phyloP scores from a whole-genome alignment of 1,284 basidiomycete species.

The Leccinum angustisporum region DNA sequence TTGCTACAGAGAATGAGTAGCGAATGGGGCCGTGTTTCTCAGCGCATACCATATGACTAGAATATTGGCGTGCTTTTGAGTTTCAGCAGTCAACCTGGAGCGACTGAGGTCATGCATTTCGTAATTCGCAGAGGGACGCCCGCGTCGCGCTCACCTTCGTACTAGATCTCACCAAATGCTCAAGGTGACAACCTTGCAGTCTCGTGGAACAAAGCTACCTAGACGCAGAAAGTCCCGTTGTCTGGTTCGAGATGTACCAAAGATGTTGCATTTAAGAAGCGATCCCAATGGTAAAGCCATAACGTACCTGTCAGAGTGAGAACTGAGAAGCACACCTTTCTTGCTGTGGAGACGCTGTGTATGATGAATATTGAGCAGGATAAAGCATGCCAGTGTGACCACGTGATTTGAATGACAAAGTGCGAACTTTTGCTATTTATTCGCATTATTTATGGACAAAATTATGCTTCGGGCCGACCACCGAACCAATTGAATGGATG shows the following conservation, averaged over 20 bases:
- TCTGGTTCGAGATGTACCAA: background rate
- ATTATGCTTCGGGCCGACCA: too few species aligned
- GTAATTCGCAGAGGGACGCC: background rate
- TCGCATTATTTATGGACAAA: too few species aligned
- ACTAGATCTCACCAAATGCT: background rate
- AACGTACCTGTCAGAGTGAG: background rate
- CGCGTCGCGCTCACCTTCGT: constrained; percentile 6
- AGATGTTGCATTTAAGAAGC: background rate
- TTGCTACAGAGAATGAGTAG: constrained; percentile 10
- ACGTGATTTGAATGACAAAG: background rate
- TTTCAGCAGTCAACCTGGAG: background rate
- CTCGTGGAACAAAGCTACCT: background rate
- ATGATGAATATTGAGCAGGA: background rate
- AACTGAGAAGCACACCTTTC: background rate
- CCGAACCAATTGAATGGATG: too few species aligned
- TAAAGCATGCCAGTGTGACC: background rate
- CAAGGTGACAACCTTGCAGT: background rate
- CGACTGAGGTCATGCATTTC: background rate
- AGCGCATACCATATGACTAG: constrained; percentile 8
- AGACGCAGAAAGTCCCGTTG: background rate
- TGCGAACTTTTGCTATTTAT: background rate
- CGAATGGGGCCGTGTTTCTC: background rate
- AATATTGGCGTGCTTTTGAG: constrained; percentile 1
- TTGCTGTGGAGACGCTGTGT: background rate
- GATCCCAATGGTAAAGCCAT: background rate